Percentiles rank a stretch among this genome's conserved stretches.
These are phyloP conservation scores for Fusarium nelsonii DNA, from an alignment of 2,329 filamentous ascomycete genomes.

Conservation along the genomic window DNA sequence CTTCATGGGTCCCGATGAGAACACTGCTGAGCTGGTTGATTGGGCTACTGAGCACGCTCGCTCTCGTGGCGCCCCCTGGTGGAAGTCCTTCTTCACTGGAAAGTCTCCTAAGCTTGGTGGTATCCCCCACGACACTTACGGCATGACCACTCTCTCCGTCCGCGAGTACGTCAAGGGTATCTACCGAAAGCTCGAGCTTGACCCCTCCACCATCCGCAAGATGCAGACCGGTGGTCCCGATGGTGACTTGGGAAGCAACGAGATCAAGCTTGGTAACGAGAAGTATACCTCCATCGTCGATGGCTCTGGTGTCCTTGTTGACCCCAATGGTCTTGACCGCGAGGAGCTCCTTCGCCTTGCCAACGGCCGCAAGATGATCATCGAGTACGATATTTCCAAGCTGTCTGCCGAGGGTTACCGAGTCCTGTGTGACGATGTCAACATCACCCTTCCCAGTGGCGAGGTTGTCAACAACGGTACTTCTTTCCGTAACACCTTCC, in stretches of 20 bases:
- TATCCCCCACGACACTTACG: conserved; percentile 95
- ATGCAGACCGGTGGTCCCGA: conserved; percentile 98
- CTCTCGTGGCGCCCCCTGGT: conserved; percentile 90
- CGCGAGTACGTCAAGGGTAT: conserved; percentile 97
- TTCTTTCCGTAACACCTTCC: conserved; percentile 96
- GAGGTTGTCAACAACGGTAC: conserved; percentile 93
- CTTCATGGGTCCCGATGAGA: conserved; percentile 99
- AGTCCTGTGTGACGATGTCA: conserved; percentile 90
- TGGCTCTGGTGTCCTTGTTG: conserved; percentile 92
- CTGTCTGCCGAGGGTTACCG: conserved; percentile 90
- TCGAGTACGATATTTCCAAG: conserved; percentile 85
- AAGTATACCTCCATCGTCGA: conserved; percentile 97
- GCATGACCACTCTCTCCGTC: conserved; percentile 97
- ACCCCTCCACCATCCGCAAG: conserved; percentile 87
- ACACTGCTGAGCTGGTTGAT: conserved; percentile 95
- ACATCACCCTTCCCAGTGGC: conserved; percentile 87
- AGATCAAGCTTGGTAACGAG: conserved; percentile 95
- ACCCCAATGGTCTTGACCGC: conserved; percentile 88
- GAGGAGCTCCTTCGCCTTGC: conserved; percentile 87
- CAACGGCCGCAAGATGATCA: conserved; percentile 89
- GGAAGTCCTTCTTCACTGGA: conserved; percentile 99
- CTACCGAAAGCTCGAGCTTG: conserved; percentile 94
- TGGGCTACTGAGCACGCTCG: conserved; percentile 99
- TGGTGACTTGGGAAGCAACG: conserved; percentile 96
- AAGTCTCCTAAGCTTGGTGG: conserved; percentile 96